Percentiles rank a stretch among this genome's conserved stretches.
phyloP scores from a whole-genome alignment of 2,329 filamentous ascomycete genomes.

The Stachybotrys echinatus region DNA sequence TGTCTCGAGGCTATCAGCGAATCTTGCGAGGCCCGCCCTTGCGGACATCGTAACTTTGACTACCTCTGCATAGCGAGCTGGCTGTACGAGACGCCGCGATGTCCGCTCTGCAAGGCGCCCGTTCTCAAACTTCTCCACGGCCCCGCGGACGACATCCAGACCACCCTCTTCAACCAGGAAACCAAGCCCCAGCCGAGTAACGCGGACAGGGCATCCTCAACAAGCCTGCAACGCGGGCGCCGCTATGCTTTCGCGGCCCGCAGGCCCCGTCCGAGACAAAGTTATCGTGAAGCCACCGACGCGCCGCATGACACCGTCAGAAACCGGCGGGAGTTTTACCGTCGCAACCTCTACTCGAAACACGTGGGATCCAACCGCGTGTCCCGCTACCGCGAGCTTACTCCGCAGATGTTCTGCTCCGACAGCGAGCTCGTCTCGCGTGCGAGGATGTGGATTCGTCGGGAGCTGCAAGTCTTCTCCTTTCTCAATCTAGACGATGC shows the following conservation, averaged over 20 bases:
- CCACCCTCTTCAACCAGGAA: conserved; percentile 48
- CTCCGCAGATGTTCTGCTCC: conserved; percentile 57
- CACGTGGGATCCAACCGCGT: conserved; percentile 77
- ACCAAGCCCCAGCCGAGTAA: conserved; percentile 14
- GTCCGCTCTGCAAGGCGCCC: conserved; percentile 69
- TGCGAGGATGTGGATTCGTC: conserved; percentile 74
- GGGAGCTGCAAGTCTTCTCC: conserved; percentile 78
- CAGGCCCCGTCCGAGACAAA: background rate
- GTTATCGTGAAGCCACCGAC: background rate
- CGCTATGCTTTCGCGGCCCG: conserved; percentile 1
- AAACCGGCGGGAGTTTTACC: conserved; percentile 68
- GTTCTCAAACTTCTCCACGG: conserved; percentile 61
- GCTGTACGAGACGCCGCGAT: conserved; percentile 66
- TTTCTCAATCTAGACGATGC: conserved; percentile 49
- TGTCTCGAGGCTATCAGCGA: conserved; percentile 76
- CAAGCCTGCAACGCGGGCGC: background rate
- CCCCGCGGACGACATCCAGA: conserved; percentile 39
- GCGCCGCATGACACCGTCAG: conserved; percentile 10
- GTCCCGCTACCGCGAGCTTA: conserved; percentile 72
- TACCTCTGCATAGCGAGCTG: conserved; percentile 80
- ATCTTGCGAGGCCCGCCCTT: conserved; percentile 66
- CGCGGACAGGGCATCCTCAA: conserved; percentile 8
- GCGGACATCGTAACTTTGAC: conserved; percentile 77
- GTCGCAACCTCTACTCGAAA: conserved; percentile 65
- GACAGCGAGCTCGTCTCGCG: conserved; percentile 67